Evolutionary conservation across 2,329 filamentous ascomycete genomes (phyloP), one percentile per base, ranked within the genome.

Genomic region (Diplodia corticola): DNA sequence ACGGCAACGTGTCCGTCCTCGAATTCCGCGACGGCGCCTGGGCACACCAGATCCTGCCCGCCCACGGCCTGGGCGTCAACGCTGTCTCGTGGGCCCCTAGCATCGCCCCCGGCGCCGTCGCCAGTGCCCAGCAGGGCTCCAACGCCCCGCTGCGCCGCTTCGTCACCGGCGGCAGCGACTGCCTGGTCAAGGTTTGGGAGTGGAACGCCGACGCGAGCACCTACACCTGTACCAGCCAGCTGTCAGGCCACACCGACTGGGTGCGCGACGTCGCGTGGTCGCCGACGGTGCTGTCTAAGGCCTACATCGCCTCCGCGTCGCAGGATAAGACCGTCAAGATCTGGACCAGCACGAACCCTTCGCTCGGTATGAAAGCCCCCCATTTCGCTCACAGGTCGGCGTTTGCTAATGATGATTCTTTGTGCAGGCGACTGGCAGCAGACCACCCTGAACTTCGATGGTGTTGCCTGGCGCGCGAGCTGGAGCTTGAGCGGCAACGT

Each of bases 401-500:
- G 17, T 5, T 53, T 37, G 75, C 82, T 35, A 4, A 49, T 22
- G 22, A 12, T n/a, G 10, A 37, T 13, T 10, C 33, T 7, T 44
- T 61, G 17, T 37, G 20, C 57, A 78, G 86, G 85, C 26, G 88
- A 92, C 73, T 99, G 95, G 95, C 88, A 89, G 67, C 89, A 87
- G 79, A 95, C 96, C 79, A 88, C 91, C 48, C 85, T 99, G 70
- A 88, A 89, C 73, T 96, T 99, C 72, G 94, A 97, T 68, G 88
- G 90, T 4, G 89, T 93, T 54, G 86, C 97, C 67, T 99, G 95
- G 95, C 89, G 95, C 65, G 95, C 97, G 53, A 97, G 92, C 84
- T 99, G 95, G 95, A 97, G 93, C 73, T 83, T 98, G 76, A 97
- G 92, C 78, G 95, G 95, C 63, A 99, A 99, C 77, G 93, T 98